Evolutionary conservation across 1,284 basidiomycete species (phyloP), one percentile per base, ranked within the genome.

Genomic region (Moesziomyces antarcticus): DNA sequence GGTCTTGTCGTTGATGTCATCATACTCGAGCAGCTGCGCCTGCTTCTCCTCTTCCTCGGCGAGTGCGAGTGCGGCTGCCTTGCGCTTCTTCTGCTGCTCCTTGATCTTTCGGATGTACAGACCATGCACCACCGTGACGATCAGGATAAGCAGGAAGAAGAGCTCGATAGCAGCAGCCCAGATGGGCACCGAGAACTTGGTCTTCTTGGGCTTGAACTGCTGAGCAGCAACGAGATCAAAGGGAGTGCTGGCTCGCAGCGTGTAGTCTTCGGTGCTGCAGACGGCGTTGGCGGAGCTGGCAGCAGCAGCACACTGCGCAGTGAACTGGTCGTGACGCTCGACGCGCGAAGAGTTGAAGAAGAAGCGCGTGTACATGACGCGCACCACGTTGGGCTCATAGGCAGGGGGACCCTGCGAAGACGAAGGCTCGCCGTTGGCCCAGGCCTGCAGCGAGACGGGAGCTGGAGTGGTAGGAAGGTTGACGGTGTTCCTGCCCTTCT

Each of bases 281-380:
- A 71, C 64, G 11, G 62, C 41, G 24, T 52, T 64, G 30, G 61
- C 52, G 14, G 61, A 45, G 47, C 44, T 43, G 21, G 49, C 56
- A 24, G 52, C 56, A 24, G 62, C 62, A 20, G 56, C 55, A 48
- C 78, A 80, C 49, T 66, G 64, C 14, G 37, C 9, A 2, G 41
- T 60, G 48, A 80, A 80, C 57, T 77, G 55, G 13, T 61, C 52
- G 30, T 59, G 59, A 33, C 77, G 63, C 52, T 64, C 66, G 33
- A 65, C 16, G 2, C 61, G 57, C 22, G 74, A 75, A 22, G 77
- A 80, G 70, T 80, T 80, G 77, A 73, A 80, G 69, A 80, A 80
- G 58, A 78, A 71, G 11, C 78, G 66, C 37, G 71, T 73, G 62
- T 79, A 80, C 64, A 73, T 69, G 69, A 80, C 56, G 16, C 64